These are phyloP conservation scores for Saccharomycopsis fibuligera DNA, from an alignment of 805 yeast species.

Conservation along the genomic window DNA sequence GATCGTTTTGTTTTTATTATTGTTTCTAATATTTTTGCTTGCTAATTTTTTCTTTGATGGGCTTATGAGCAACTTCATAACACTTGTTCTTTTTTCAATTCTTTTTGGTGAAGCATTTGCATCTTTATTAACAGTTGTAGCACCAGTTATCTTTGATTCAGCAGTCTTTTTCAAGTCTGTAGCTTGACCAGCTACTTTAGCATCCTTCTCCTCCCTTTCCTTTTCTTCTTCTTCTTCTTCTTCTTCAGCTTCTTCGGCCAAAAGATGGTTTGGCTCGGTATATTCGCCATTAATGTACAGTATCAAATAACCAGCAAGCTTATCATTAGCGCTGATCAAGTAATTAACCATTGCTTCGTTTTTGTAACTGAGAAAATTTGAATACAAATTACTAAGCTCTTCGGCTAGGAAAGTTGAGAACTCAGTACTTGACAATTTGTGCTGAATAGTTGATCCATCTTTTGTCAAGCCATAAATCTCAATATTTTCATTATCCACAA, in stretches of 20 bases:
- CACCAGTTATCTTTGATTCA: slow-evolving; percentile 30
- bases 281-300: slow-evolving; percentile 12
- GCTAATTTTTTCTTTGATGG: slow-evolving; percentile 17
- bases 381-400: slow-evolving; percentile 33
- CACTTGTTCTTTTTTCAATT: slow-evolving; percentile 7
- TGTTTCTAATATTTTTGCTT: background rate
- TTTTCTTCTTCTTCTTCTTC: slow-evolving; percentile 10
- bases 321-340: slow-evolving; percentile 29
- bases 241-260: slow-evolving; percentile 4
- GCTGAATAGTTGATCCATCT: slow-evolving; percentile 23
- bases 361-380: slow-evolving; percentile 30
- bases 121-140: slow-evolving; percentile 27
- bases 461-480: slow-evolving; percentile 27
- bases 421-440: slow-evolving; percentile 28
- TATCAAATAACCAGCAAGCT: slow-evolving; percentile 21
- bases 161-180: slow-evolving; percentile 29
- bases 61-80: slow-evolving; percentile 17
- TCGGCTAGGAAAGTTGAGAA: slow-evolving; percentile 33
- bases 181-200: slow-evolving; percentile 16
- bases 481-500: slow-evolving; percentile 24
- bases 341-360: slow-evolving; percentile 28
- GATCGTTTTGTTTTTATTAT: background rate
- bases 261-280: background rate
- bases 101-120: slow-evolving; percentile 18
- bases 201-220: background rate